A percentile compares a stretch with the other conserved stretches of the same genome.
Conservation (phyloP, 202 grass and related monocot species). For the Carex sylvatica region DNA sequence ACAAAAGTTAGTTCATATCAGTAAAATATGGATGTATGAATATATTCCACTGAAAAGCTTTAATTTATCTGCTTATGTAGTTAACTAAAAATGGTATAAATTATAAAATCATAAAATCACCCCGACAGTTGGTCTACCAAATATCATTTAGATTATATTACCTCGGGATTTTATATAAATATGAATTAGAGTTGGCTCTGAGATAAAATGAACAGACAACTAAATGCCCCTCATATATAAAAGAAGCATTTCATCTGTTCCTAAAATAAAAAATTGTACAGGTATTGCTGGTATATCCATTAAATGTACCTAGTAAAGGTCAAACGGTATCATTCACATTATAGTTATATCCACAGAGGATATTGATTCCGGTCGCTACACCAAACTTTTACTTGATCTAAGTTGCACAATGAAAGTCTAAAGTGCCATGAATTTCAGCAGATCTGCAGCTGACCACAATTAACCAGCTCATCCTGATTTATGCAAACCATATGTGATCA, state of each 20-base stretch:
- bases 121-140: not conserved
- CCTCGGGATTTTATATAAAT: not conserved
- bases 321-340: not conserved
- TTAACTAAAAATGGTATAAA: not conserved
- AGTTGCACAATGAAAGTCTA: not conserved
- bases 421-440: not conserved
- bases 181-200: not conserved
- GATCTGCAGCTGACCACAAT: no score
- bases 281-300: not conserved
- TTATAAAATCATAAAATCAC: not conserved
- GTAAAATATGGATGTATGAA: not conserved
- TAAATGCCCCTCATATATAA: not conserved
- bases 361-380: not conserved
- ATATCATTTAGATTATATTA: not conserved
- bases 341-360: not conserved
- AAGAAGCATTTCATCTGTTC: not conserved
- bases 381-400: not conserved
- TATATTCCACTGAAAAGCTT: conserved; percentile 14
- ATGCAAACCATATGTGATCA: not conserved
- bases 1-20: not conserved
- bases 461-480: not conserved
- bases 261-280: not conserved
- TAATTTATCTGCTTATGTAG: not conserved
- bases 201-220: not conserved
- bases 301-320: not conserved